Evolutionary conservation across 257 asterid species (phyloP).

Genomic region (Solanum sitiens): DNA sequence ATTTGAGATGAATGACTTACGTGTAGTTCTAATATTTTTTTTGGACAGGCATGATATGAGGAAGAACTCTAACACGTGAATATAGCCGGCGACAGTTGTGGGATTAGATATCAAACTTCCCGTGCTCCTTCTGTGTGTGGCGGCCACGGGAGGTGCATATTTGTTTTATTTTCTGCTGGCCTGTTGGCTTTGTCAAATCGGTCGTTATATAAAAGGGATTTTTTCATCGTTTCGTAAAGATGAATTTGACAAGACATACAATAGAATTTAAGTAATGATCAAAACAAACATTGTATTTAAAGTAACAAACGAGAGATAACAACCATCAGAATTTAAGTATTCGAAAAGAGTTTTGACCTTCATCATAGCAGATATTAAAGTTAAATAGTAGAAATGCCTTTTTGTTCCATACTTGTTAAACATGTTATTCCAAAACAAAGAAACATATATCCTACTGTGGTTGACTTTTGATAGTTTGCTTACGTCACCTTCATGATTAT

Average conservation of each 20-base stretch:
- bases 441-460: background rate
- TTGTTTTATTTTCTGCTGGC: background rate
- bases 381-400: background rate
- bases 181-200: background rate
- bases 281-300: background rate
- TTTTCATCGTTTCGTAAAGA: background rate
- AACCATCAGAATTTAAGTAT: background rate
- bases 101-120: background rate
- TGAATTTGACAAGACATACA: background rate
- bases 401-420: background rate
- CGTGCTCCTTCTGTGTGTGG: background rate
- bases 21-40: background rate
- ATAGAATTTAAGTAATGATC: background rate
- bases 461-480: background rate
- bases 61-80: conserved; percentile 35
- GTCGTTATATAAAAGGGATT: background rate
- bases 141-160: background rate
- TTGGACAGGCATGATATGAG: background rate
- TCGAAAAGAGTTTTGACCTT: background rate
- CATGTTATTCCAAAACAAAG: background rate
- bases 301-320: background rate
- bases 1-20: background rate
- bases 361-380: background rate
- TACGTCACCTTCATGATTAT: background rate
- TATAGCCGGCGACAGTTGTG: conserved; percentile 27